Conservation (phyloP, 2,329 filamentous ascomycete species). For the Cadophora sp. region DNA sequence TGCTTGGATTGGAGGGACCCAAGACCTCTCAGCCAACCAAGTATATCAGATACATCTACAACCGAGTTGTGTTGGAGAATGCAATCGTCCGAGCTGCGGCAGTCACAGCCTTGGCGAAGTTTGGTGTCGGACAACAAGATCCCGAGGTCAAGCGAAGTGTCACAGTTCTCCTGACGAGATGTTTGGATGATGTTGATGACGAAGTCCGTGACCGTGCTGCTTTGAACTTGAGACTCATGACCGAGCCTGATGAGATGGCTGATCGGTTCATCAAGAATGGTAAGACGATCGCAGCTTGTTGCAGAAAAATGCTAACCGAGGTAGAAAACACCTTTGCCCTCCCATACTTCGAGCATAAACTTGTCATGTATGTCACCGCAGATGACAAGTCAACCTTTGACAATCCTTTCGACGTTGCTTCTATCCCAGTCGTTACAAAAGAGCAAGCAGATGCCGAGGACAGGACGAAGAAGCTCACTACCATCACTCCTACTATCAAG, state of each 20-base stretch:
- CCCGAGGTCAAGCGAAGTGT: conserved; percentile 97
- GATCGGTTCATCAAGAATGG: conserved; percentile 91
- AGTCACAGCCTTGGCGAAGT: conserved; percentile 94
- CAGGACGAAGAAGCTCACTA: conserved; percentile 95
- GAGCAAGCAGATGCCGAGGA: conserved; percentile 97
- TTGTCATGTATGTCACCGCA: conserved; percentile 96
- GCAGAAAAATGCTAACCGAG: conserved; percentile 41
- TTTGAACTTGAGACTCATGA: conserved; percentile 90
- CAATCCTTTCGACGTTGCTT: conserved; percentile 85
- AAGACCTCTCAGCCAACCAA: conserved; percentile 96
- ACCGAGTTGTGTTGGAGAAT: conserved; percentile 96
- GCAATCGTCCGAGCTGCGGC: conserved; percentile 94
- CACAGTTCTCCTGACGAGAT: conserved; percentile 87
- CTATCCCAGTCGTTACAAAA: conserved; percentile 90
- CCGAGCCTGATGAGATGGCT: conserved; percentile 80
- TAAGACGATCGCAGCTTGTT: conserved; percentile 49
- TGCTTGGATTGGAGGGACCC: conserved; percentile 92
- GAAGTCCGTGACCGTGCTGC: conserved; percentile 96
- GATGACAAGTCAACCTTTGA: conserved; percentile 87
- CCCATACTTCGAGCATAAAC: conserved; percentile 93
- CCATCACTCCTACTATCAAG: conserved; percentile 91
- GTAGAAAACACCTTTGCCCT: conserved; percentile 94
- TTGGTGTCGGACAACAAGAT: conserved; percentile 95
- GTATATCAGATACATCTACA: conserved; percentile 99
- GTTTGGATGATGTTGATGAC: conserved; percentile 95